These are phyloP conservation scores for Hyparrhenia diplandra DNA, from an alignment of 176 grass and related monocot species.

Conservation along the genomic window DNA sequence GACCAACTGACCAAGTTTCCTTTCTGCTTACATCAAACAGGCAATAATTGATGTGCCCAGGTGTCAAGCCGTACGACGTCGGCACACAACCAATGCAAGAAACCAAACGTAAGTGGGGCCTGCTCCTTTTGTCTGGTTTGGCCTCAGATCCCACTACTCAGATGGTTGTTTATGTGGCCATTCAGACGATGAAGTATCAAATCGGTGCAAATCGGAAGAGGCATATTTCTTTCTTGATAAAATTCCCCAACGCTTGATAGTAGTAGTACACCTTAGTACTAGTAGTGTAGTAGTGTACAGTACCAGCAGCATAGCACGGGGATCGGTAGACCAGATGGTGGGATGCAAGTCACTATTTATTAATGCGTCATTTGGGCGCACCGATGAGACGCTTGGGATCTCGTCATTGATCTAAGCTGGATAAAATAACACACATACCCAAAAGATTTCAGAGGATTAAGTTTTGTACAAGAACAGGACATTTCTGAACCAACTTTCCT, in stretches of 20 bases:
- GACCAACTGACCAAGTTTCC: not conserved
- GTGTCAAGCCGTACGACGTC: conserved; percentile 19
- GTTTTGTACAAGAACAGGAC: no score
- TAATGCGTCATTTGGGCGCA: conserved; percentile 24
- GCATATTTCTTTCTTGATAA: conserved; percentile 17
- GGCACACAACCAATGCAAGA: conserved; percentile 17
- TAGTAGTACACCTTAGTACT: not conserved
- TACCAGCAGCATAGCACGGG: not conserved
- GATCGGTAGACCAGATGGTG: not conserved
- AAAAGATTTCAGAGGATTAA: no score
- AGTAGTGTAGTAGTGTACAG: not conserved
- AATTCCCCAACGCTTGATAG: not conserved
- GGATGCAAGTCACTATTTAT: conserved; percentile 16
- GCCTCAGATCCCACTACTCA: conserved; percentile 6
- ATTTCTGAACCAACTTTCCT: no score
- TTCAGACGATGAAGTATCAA: conserved; percentile 30
- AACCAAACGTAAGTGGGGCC: not conserved
- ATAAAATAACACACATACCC: not conserved
- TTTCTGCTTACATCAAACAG: conserved; percentile 32
- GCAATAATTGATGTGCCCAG: conserved; percentile 40
- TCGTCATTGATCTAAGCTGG: not conserved
- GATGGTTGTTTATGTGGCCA: conserved; percentile 2
- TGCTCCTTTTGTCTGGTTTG: not conserved
- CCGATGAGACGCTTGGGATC: conserved; percentile 23
- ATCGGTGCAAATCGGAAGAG: conserved; percentile 21